Evolutionary conservation across 345 rosid genomes (phyloP), one percentile per base, ranked within the genome.

Genomic region (Rhizophora apiculata): DNA sequence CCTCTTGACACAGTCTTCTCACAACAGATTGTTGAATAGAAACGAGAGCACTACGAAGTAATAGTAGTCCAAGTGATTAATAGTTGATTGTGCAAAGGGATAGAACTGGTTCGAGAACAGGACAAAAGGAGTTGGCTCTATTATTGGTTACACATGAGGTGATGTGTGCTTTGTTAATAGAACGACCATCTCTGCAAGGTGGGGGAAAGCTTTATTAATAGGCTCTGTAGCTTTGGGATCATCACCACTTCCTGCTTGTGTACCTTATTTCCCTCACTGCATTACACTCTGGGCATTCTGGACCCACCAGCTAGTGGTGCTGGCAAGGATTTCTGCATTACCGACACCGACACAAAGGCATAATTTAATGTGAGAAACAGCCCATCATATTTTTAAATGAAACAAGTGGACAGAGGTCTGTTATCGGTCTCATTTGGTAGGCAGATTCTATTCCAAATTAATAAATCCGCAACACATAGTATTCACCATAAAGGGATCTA

Each of bases 41-140:
- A 60, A 61, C 8, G 48, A 66, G 31, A 34, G 19, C 11, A 43
- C 59, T n/a, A 27, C 3, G 20, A 34, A n/a, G 15, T 21, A 15
- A 0, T 5, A 24, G 26, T 10, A 34, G 70, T 11, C 31, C 10
- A 46, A 60, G 72, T 19, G 26, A 7, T 51, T 21, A 30, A 27
- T 54, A 55, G 62, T 60, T 53, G 37, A 15, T 60, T 24, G 34
- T 64, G 61, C 39, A 55, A 63, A 13, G 30, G 68, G 68, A 52
- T 26, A 62, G 72, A 64, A 74, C 27, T 27, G 39, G 63, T 39
- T 48, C 15, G 15, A 62, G 62, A 39, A 59, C 75, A 71, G 51
- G 78, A 75, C 82, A 80, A 66, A 73, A 74, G 64, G 46, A 26
- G 78, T 21, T 68, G 78, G 70, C 15, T 46, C 24, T 24, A 24